Base-by-base conservation (phyloP, 148 eudicot species). In the Fallopia convolvulus region DNA sequence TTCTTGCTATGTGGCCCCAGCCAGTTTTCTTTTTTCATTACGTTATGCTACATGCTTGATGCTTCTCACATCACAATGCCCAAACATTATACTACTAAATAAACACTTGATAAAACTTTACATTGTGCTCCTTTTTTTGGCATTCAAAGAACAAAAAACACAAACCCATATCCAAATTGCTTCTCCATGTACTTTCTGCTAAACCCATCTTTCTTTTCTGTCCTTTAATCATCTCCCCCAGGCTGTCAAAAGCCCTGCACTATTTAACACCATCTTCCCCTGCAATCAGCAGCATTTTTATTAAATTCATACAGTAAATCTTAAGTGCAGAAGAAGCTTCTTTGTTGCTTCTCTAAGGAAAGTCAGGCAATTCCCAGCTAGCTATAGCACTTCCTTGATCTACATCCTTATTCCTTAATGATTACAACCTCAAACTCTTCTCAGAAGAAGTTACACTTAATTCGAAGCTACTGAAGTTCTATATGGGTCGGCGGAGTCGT, bases 291-390 rank as follows among this genome's bases (percentile, higher is more conserved):
- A 61, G 36, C 70, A 61, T 61, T 30, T 26, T 61, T 26, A 61
- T 61, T 61, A 61, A 61, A 61, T 61, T 30, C 39, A 10, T 23
- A n/a, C n/a, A n/a, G n/a, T n/a, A 61, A 26, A 12, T 61, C 11
- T 12, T 6, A 61, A 26, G 70, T 61, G 39, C 70, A 55, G 23
- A 30, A 26, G 82, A 80, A 55, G 39, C 50, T 42, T 46, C 75
- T 72, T 44, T 72, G 75, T 72, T 72, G 50, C 15, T 42, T 72
- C 75, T 44, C 75, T 18, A 72, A 72, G 48, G 30, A 42, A 72
- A 40, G 6, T 40, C 4, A 15, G 50, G 50, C 12, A 48, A 48
- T 48, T 11, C 50, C 50, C 17, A 48, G 3, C 56, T 12, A 50
- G 56, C 56, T 50, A 50, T 5, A 47, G 0, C 6, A 20, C 75